Base-by-base conservation (phyloP, 192 early-diverging fungal genomes). In the Coemansia reversa region DNA sequence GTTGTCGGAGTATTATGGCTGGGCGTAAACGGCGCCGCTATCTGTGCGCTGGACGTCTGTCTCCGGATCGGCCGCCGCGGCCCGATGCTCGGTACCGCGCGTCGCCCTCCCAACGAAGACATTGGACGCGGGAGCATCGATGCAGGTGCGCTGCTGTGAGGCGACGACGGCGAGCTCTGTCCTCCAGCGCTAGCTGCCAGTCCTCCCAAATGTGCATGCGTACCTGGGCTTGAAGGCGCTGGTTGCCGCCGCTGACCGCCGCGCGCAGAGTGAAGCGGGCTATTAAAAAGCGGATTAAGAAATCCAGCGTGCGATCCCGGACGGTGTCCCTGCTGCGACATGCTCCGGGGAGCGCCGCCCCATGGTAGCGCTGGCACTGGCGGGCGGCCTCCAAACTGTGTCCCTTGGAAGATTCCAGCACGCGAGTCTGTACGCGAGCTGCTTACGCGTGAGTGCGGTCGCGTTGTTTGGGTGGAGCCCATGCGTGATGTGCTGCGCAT, bases 401-500 rank as follows among this genome's bases (percentile, higher is more conserved):
- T 29, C 11, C 60, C 24, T 27, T 39, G 27, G n/a, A 51, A 39
- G 8, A 53, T 55, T 3, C 55, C 72, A 4, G 68, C 24, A 20
- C 76, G 76, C 53, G 67, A 67, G 19, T 79, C 76, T 3, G 61
- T 28, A 30, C 76, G 71, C 23, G 54, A 39, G 11, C 66, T 63
- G 19, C 56, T 55, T 6, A 74, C 22, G n/a, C 76, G 76, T n/a
- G 78, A 81, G 6, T 69, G 72, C 14, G 78, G 78, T 5, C 78
- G 65, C 5, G 30, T 54, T 51, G 61, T 29, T 32, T 58, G 63
- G 39, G 51, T 56, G 7, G 68, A 8, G 32, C 72, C 78, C 16
- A 70, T 33, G 16, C 78, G 78, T 54, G 78, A 81, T 7, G 66
- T 70, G 66, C 78, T 81, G 18, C 78, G 69, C n/a, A 32, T 50